phyloP scores from a whole-genome alignment of 2,329 filamentous ascomycete species.

The Microascus cirrosus region DNA sequence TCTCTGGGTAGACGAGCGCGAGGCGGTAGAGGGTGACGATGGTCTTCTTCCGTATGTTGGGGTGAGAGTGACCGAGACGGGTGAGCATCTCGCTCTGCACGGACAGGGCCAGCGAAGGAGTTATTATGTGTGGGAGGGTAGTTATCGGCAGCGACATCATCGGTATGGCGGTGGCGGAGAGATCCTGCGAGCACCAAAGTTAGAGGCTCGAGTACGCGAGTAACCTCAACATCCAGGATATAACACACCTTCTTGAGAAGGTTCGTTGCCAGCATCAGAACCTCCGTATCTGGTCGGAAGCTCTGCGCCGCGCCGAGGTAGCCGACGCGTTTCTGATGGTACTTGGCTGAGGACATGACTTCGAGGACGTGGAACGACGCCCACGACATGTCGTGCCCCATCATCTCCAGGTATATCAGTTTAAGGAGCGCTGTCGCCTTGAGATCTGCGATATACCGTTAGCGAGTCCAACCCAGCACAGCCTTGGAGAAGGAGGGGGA shows the following conservation, averaged over 20 bases:
- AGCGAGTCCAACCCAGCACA: neutral
- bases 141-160: slow-evolving; percentile 78
- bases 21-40: slow-evolving; percentile 89
- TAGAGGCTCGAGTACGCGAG: neutral
- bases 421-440: slow-evolving; percentile 95
- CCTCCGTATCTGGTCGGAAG: slow-evolving; percentile 90
- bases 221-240: neutral
- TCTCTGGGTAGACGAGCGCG: slow-evolving; percentile 93
- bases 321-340: slow-evolving; percentile 87
- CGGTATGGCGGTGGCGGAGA: slow-evolving; percentile 60
- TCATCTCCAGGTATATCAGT: slow-evolving; percentile 96
- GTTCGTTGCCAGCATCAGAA: slow-evolving; percentile 95
- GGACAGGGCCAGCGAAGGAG: slow-evolving; percentile 81
- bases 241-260: slow-evolving; percentile 72
- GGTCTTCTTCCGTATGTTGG: slow-evolving; percentile 86
- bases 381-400: slow-evolving; percentile 99
- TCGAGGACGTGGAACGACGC: slow-evolving; percentile 96
- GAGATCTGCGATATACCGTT: slow-evolving; percentile 47
- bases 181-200: slow-evolving; percentile 38
- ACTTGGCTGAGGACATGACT: slow-evolving; percentile 95
- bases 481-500: neutral
- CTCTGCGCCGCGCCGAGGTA: slow-evolving; percentile 94
- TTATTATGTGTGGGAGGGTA: slow-evolving; percentile 91
- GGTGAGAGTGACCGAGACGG: slow-evolving; percentile 73
- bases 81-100: slow-evolving; percentile 79